A percentile compares a stretch with the other conserved stretches of the same genome.
phyloP scores from a whole-genome alignment of 2,329 filamentous ascomycete species.

The Torrubiella hemipterigena region DNA sequence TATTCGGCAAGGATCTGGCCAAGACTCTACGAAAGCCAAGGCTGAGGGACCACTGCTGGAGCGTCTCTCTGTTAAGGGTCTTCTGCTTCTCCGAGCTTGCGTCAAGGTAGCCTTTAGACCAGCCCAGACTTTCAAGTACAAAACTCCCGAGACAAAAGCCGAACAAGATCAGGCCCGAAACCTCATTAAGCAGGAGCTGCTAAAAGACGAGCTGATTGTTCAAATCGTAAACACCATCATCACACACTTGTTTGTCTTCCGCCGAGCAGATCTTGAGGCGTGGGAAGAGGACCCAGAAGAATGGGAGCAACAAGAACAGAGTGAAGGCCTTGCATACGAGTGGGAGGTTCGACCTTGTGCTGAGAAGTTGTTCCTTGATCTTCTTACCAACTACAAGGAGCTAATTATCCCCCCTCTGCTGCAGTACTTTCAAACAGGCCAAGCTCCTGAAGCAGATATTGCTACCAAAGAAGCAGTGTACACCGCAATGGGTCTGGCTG shows the following conservation, averaged over 20 bases:
- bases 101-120: constrained; percentile 77
- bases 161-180: constrained; percentile 61
- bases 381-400: constrained; percentile 79
- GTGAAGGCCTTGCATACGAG: constrained; percentile 74
- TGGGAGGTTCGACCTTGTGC: constrained; percentile 87
- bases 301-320: constrained; percentile 86
- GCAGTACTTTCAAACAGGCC: constrained; percentile 69
- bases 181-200: constrained; percentile 59
- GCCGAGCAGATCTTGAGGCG: constrained; percentile 70
- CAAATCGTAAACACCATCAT: constrained; percentile 78
- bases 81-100: constrained; percentile 72
- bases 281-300: constrained; percentile 95
- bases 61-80: constrained; percentile 68
- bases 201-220: constrained; percentile 65
- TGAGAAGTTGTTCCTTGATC: constrained; percentile 85
- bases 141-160: constrained; percentile 58
- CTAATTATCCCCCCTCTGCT: constrained; percentile 70
- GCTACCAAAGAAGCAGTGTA: constrained; percentile 90
- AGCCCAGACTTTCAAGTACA: constrained; percentile 72
- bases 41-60: constrained; percentile 57
- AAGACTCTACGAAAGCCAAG: constrained; percentile 32
- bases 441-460: constrained; percentile 53
- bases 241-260: constrained; percentile 78
- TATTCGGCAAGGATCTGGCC: constrained; percentile 31
- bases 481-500: constrained; percentile 78